Base-by-base conservation (phyloP, 192 early-diverging fungal species). In the Coemansia sp. region DNA sequence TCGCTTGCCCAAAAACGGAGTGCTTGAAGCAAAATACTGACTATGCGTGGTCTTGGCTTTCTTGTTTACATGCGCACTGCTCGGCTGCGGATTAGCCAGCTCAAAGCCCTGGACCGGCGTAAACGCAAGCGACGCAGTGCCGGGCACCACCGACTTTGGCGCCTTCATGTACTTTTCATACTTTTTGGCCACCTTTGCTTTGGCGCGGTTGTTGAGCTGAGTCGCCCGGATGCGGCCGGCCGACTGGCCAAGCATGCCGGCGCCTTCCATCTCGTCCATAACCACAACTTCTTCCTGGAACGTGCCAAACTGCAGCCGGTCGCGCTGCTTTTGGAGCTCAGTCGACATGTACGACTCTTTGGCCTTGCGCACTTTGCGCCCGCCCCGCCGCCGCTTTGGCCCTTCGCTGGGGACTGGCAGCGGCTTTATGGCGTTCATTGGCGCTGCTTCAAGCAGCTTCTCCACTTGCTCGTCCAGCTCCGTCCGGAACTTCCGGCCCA, bases 71-170 rank as follows among this genome's bases (percentile, higher is more conserved):
- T 67, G 64, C 5, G 58, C 79, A 39, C 86, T 79, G 5, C 68
- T 67, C 0, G 85, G 81, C 22, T 89, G 91, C 2, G 96, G 96
- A 66, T 96, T 93, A 24, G 89, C 87, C 23, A 98, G 71, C 75
- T 98, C 96, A 66, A 98, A 91, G 58, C 94, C 94, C 67, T 98
- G 93, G 19, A 96, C 89, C 14, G 96, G 94, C 7, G 94, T 98
- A 62, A 98, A 97, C 1, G 96, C 90, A 12, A 98, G 82, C 17
- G 94, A 94, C 0, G 94, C 88, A 51, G 94, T 79, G 8, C 96
- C 96, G 21, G 94, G 92, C 3, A 90, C 88, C 4, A 72, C 63
- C 9, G 74, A 66, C 4, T 49, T 59, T 48, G 70, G 73, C 21
- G 63, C 60, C 57, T 79, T 66, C 73, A 83, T 57, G 72, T 86